phyloP scores from a whole-genome alignment of 805 yeast species.

The Jamesozyma spencerorum region DNA sequence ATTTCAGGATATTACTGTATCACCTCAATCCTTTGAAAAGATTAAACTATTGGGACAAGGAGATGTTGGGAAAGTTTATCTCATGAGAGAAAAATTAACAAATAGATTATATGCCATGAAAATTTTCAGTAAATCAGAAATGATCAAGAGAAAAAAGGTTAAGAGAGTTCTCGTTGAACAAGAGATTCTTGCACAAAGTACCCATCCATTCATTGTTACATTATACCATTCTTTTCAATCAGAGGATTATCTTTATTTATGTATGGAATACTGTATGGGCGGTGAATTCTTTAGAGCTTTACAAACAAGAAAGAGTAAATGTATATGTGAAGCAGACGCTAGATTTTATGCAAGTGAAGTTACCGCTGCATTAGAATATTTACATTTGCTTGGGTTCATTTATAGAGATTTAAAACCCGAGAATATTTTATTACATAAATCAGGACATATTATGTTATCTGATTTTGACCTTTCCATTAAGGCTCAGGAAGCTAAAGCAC shows the following conservation, averaged over 20 bases:
- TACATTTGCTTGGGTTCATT: constrained; percentile 94
- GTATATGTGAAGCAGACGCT: constrained; percentile 82
- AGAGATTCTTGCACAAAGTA: constrained; percentile 87
- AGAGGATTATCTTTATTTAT: constrained; percentile 78
- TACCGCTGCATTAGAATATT: constrained; percentile 89
- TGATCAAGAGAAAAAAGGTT: constrained; percentile 90
- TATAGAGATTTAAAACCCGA: constrained; percentile 96
- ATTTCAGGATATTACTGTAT: constrained; percentile 69
- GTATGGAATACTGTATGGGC: constrained; percentile 99
- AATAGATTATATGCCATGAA: constrained; percentile 85
- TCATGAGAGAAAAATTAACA: constrained; percentile 74
- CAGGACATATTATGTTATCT: constrained; percentile 96
- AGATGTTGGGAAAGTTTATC: constrained; percentile 93
- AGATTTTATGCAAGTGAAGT: constrained; percentile 94
- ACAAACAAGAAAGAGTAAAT: constrained; percentile 80
- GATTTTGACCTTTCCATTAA: constrained; percentile 95
- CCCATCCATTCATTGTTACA: constrained; percentile 95
- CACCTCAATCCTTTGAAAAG: constrained; percentile 82
- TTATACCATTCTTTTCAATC: constrained; percentile 94
- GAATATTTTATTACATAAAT: constrained; percentile 84
- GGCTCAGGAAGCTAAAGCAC: constrained; percentile 44
- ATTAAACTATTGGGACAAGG: constrained; percentile 90
- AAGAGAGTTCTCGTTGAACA: constrained; percentile 94
- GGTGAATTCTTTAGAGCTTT: constrained; percentile 96
- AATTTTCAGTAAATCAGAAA: constrained; percentile 79